Evolutionary conservation across 768 basidiomycete species (phyloP).

Genomic region (Psilocybe cyanescens): DNA sequence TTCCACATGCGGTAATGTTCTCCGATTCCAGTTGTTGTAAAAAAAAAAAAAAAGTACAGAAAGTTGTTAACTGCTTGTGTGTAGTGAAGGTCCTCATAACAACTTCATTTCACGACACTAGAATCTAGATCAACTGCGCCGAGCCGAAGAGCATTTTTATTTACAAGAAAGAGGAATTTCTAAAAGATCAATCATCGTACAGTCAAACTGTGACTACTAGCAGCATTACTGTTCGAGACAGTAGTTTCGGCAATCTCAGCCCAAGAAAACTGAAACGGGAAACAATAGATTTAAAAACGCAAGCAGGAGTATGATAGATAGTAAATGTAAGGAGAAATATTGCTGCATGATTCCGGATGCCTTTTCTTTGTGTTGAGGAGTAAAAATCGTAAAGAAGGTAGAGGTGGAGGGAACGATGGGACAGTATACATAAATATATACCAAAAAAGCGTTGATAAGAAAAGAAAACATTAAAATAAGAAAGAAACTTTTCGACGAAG

Average conservation of each 20-base stretch:
- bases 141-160: conserved; percentile 12
- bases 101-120: no score
- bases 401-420: conserved; percentile 31
- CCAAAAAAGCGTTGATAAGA: conserved; percentile 21
- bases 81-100: no score
- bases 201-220: conserved; percentile 9
- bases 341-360: conserved; percentile 38
- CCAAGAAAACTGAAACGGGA: conserved; percentile 16
- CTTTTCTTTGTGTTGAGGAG: conserved; percentile 30
- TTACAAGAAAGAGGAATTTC: conserved; percentile 24
- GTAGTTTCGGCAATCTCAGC: conserved; percentile 17
- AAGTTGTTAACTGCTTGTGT: no score
- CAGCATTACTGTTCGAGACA: conserved; percentile 11
- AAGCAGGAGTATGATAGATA: conserved; percentile 39
- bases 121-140: not conserved
- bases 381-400: conserved; percentile 34
- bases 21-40: conserved; percentile 8
- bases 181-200: conserved; percentile 20
- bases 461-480: conserved; percentile 24
- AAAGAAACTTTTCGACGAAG: conserved; percentile 16
- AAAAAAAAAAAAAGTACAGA: no score
- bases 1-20: conserved; percentile 18
- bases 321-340: conserved; percentile 26
- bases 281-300: conserved; percentile 39
- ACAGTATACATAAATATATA: conserved; percentile 34